These are phyloP conservation scores for Metschnikowia santaceciliae DNA, from an alignment of 805 yeast genomes.

Conservation along the genomic window DNA sequence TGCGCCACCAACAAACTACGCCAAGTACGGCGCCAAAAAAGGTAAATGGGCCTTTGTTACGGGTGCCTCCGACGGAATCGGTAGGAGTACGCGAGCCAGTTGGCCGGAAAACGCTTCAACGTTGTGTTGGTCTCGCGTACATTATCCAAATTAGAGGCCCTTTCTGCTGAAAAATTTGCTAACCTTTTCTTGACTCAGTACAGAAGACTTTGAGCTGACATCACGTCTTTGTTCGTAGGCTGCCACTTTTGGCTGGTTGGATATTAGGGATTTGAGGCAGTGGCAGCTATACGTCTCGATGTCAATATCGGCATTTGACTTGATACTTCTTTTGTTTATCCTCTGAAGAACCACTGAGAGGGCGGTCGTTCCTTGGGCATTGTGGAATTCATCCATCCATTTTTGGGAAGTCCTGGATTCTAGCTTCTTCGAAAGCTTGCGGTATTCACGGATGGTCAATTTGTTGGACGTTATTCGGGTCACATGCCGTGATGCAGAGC, in stretches of 20 bases:
- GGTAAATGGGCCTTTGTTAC: conserved; percentile 93
- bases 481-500: conserved; percentile 41
- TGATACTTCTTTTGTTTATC: conserved; percentile 39
- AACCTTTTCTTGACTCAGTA: conserved; percentile 13
- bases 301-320: conserved; percentile 43
- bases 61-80: conserved; percentile 97
- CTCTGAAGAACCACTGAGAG: conserved; percentile 35
- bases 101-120: conserved; percentile 83
- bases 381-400: conserved; percentile 34
- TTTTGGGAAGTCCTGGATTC: conserved; percentile 18
- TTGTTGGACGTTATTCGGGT: conserved; percentile 33
- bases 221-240: conserved; percentile 5
- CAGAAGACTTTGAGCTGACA: conserved; percentile 7
- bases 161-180: conserved; percentile 45
- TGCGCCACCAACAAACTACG: conserved; percentile 55
- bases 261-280: conserved; percentile 34
- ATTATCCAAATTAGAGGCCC: conserved; percentile 61
- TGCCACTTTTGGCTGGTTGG: conserved; percentile 9
- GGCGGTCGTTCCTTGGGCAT: conserved; percentile 43
- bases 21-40: conserved; percentile 68
- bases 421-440: conserved; percentile 32
- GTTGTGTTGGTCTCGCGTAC: conserved; percentile 83
- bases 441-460: conserved; percentile 30
- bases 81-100: conserved; percentile 82
- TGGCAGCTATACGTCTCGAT: conserved; percentile 35